phyloP scores from a whole-genome alignment of 1,284 basidiomycete species.

The Bondarzewia mesenterica region DNA sequence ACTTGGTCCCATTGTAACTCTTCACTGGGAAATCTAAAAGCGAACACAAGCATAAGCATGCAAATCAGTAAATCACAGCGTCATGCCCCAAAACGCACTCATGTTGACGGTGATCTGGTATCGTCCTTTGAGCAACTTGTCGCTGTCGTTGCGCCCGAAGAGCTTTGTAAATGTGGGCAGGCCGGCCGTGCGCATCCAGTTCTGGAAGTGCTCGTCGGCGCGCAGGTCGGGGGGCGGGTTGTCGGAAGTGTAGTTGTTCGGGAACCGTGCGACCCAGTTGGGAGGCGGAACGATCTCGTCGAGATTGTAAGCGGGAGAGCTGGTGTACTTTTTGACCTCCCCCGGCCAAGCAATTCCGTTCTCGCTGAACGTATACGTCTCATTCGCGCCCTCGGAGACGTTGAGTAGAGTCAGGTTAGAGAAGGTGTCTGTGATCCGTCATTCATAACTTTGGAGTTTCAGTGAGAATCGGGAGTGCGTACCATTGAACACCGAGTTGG shows the following conservation, averaged over 20 bases:
- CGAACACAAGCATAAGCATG: background rate
- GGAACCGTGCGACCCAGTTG: constrained; percentile 76
- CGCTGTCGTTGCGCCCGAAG: constrained; percentile 84
- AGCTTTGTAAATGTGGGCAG: constrained; percentile 95
- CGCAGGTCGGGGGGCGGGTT: constrained; percentile 73
- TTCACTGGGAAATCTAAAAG: constrained; percentile 85
- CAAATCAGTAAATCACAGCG: no score
- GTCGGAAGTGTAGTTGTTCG: constrained; percentile 63
- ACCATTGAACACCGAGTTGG: constrained; percentile 98
- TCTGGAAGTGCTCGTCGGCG: constrained; percentile 91
- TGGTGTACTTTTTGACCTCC: constrained; percentile 84
- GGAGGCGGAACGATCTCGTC: constrained; percentile 83
- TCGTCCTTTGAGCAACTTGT: constrained; percentile 63
- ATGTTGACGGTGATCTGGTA: constrained; percentile 78
- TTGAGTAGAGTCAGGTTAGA: constrained; percentile 54
- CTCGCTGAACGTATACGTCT: constrained; percentile 70
- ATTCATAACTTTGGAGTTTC: constrained; percentile 5
- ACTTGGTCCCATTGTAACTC: constrained; percentile 92
- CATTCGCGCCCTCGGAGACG: constrained; percentile 39
- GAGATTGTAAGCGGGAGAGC: constrained; percentile 46
- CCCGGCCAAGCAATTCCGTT: constrained; percentile 91
- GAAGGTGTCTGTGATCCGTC: constrained; percentile 61
- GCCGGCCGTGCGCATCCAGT: constrained; percentile 99
- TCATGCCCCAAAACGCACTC: constrained; percentile 47
- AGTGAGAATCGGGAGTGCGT: constrained; percentile 14